These are phyloP conservation scores for Rostrohypoxylon terebratum DNA, from an alignment of 495 filamentous ascomycete species.

Conservation along the genomic window DNA sequence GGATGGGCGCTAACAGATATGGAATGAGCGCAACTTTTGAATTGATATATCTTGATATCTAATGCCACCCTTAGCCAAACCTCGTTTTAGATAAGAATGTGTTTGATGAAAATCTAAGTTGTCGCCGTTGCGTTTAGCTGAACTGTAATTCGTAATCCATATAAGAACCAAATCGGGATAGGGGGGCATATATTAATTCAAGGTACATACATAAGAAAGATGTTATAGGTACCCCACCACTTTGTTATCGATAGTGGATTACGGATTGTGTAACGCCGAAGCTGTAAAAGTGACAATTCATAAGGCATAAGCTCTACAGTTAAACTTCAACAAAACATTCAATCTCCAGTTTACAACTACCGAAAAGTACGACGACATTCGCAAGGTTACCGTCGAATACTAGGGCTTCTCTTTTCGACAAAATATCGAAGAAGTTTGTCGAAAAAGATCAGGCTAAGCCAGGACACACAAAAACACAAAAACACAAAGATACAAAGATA, in stretches of 20 bases:
- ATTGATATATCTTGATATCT: background rate
- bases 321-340: background rate
- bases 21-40: background rate
- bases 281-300: constrained; percentile 5
- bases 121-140: background rate
- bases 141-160: background rate
- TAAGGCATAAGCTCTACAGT: constrained; percentile 1
- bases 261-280: constrained; percentile 3
- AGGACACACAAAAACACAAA: too few relatives aligned
- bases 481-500: constrained; percentile 45
- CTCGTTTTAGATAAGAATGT: background rate
- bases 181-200: constrained; percentile 24
- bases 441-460: background rate
- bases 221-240: background rate
- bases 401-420: background rate
- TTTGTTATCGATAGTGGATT: constrained; percentile 32
- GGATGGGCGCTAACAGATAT: background rate
- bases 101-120: background rate
- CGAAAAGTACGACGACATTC: background rate
- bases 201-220: background rate
- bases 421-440: background rate
- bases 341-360: background rate
- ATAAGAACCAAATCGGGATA: constrained; percentile 15
- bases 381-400: background rate
- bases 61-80: background rate